Evolutionary conservation across 352 stramenopile genomes (phyloP).

Genomic region (Phytophthora pluvialis): DNA sequence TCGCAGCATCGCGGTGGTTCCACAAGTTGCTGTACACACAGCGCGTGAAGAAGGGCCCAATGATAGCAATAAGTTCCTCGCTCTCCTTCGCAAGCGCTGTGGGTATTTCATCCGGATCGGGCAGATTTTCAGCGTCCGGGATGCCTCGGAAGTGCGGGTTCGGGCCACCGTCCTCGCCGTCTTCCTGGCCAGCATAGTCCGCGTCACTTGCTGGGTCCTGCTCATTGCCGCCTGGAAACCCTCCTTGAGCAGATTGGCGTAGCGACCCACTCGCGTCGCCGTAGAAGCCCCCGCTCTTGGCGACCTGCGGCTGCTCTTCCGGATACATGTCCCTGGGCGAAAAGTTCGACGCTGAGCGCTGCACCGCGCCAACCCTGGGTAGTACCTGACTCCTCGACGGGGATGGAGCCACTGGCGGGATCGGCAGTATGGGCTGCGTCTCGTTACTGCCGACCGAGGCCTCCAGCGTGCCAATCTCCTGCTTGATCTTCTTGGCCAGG

Average conservation of each 20-base stretch:
- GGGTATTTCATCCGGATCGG: slow-evolving; percentile 77
- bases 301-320: slow-evolving; percentile 38
- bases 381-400: slow-evolving; percentile 52
- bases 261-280: slow-evolving; percentile 10
- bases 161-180: slow-evolving; percentile 15
- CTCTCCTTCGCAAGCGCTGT: slow-evolving; percentile 75
- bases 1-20: slow-evolving; percentile 86
- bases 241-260: slow-evolving; percentile 23
- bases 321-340: slow-evolving; percentile 72
- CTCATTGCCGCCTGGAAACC: slow-evolving; percentile 15
- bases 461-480: slow-evolving; percentile 82
- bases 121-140: slow-evolving; percentile 69
- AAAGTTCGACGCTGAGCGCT: slow-evolving; percentile 55
- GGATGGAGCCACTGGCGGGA: slow-evolving; percentile 30
- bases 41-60: slow-evolving; percentile 78
- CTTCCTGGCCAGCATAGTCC: slow-evolving; percentile 26
- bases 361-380: slow-evolving; percentile 42
- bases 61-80: slow-evolving; percentile 75
- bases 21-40: slow-evolving; percentile 90
- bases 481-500: slow-evolving; percentile 89
- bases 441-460: slow-evolving; percentile 66
- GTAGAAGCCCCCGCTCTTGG: slow-evolving; percentile 27
- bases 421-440: slow-evolving; percentile 59
- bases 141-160: slow-evolving; percentile 73
- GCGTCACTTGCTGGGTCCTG: slow-evolving; percentile 28